Evolutionary conservation across 140 eudicot species (phyloP), one percentile per base, ranked within the genome.

Genomic region (Stevia rebaudiana): DNA sequence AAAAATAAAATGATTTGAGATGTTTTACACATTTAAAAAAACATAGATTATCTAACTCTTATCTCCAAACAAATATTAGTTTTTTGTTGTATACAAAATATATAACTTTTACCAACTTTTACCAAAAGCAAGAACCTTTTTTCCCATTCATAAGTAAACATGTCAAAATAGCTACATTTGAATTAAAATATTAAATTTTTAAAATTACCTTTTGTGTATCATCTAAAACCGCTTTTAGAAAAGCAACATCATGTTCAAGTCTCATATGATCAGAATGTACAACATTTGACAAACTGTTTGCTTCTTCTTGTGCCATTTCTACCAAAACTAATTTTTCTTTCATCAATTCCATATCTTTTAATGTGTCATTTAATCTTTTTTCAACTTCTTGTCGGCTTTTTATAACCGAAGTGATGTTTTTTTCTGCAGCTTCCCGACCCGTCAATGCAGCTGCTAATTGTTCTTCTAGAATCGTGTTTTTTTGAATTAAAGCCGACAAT

Each of bases 241-340:
- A 91, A 68, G 98, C 98, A 55, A 91, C 97, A 33, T 90, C 97
- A 57, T 90, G 97, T 73, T 87, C 97, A 41, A 90, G 94, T 69
- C 94, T 77, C 15, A 86, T 88, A 71, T 90, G 90, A 66, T 90
- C 97, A 5, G 97, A 84, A 52, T 90, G 97, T 13, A 87, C 95
- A 63, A 87, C 84, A 51, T 83, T 91, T 48, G 98, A 88, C 57
- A 91, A 74, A 75, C 84, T 87, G 67, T 85, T 88, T 19, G 95
- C 82, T 76, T 91, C 98, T 65, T 91, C 98, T 69, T 91, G 96
- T 19, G 98, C 95, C 74, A 83, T 62, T 70, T 91, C 98, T 15
- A 87, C 74, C 43, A 84, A 70, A 17, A 83, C 81, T 31, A 91
- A 63, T 72, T 87, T 91, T 74, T 88, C 96, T 70, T 83, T 83